These are phyloP conservation scores for Hypoxylon sp. DNA, from an alignment of 2,329 filamentous ascomycete genomes.

Conservation along the genomic window DNA sequence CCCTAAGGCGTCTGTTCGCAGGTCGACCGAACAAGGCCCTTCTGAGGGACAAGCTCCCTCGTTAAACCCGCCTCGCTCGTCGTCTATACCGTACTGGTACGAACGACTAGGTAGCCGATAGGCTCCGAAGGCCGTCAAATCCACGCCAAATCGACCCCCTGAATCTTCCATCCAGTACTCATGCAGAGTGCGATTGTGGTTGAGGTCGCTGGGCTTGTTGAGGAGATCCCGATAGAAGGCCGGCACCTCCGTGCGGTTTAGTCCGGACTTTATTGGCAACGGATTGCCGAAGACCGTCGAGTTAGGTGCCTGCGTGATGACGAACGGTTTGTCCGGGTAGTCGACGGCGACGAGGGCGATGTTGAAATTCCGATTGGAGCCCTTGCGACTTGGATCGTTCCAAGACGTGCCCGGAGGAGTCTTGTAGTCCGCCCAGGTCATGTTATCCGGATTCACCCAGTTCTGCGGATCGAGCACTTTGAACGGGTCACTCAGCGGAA, in stretches of 20 bases:
- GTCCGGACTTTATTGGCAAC: conserved; percentile 59
- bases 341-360: conserved; percentile 69
- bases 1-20: conserved; percentile 64
- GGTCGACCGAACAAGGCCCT: conserved; percentile 62
- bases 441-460: conserved; percentile 68
- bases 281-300: conserved; percentile 68
- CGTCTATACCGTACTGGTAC: conserved; percentile 67
- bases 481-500: conserved; percentile 59
- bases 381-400: conserved; percentile 61
- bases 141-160: conserved; percentile 66
- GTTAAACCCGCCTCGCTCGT: conserved; percentile 60
- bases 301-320: conserved; percentile 61
- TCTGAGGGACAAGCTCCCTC: conserved; percentile 62
- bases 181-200: conserved; percentile 67
- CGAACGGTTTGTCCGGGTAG: conserved; percentile 65
- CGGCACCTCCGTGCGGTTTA: conserved; percentile 63
- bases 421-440: conserved; percentile 67
- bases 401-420: conserved; percentile 64
- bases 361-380: conserved; percentile 67
- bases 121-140: conserved; percentile 67
- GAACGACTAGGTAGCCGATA: conserved; percentile 64
- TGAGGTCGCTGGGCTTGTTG: conserved; percentile 65
- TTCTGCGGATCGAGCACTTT: conserved; percentile 65
- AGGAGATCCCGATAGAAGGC: conserved; percentile 66
- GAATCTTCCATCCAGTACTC: conserved; percentile 73